Evolutionary conservation across 495 filamentous ascomycete genomes (phyloP).

Genomic region (Penicillium ochrochloron): DNA sequence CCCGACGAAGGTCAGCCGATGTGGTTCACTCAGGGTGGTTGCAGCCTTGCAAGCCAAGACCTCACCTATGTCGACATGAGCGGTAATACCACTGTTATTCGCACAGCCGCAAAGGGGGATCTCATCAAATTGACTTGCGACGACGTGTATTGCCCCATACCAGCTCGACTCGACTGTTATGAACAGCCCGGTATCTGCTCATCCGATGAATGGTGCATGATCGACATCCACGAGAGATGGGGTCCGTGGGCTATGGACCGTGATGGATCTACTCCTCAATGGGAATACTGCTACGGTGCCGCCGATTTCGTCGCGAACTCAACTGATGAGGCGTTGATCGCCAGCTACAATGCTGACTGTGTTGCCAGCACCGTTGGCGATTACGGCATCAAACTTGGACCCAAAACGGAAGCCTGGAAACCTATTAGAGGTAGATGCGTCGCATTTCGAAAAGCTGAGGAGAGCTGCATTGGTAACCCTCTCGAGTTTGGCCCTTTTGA

Average conservation of each 20-base stretch:
- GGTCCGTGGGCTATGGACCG: slow-evolving; percentile 4
- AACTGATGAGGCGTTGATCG: slow-evolving; percentile 5
- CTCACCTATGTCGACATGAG: slow-evolving; percentile 4
- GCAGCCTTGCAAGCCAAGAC: slow-evolving; percentile 4
- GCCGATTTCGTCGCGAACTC: slow-evolving; percentile 3
- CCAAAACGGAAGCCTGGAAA: slow-evolving; percentile 5
- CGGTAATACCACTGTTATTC: slow-evolving; percentile 6
- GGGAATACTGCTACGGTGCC: slow-evolving; percentile 6
- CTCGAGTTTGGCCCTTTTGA: slow-evolving; percentile 5
- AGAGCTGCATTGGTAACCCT: slow-evolving; percentile 6
- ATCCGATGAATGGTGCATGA: slow-evolving; percentile 5
- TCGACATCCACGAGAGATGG: slow-evolving; percentile 7
- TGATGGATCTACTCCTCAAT: slow-evolving; percentile 6
- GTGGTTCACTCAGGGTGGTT: slow-evolving; percentile 6
- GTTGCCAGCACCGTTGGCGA: slow-evolving; percentile 6
- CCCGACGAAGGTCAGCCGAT: background rate
- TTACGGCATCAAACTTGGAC: slow-evolving; percentile 7
- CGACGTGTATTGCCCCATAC: slow-evolving; percentile 5
- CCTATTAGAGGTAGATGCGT: slow-evolving; percentile 5
- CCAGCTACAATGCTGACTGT: slow-evolving; percentile 5
- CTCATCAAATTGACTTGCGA: slow-evolving; percentile 6
- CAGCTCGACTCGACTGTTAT: slow-evolving; percentile 6
- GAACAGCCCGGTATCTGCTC: slow-evolving; percentile 6
- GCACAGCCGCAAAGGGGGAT: slow-evolving; percentile 3
- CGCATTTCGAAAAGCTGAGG: slow-evolving; percentile 2